Evolutionary conservation across 2,329 filamentous ascomycete genomes (phyloP).

Genomic region (Drechslerella coelobrocha): DNA sequence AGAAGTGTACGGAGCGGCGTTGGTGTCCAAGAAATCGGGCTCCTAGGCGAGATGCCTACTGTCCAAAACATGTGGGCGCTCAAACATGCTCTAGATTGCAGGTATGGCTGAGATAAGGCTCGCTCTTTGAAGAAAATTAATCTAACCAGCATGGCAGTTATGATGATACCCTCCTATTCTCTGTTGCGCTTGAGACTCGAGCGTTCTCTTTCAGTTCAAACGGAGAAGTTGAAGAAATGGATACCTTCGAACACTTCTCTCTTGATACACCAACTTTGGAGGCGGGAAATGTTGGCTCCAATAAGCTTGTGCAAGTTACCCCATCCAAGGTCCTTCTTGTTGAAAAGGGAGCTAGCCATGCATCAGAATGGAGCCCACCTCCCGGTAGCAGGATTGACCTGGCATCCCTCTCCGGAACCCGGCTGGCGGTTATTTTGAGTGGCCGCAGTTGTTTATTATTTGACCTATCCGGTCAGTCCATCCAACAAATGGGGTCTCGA

Average conservation of each 20-base stretch:
- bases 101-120: conserved; percentile 23
- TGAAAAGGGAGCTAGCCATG: conserved; percentile 65
- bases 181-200: conserved; percentile 82
- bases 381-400: conserved; percentile 57
- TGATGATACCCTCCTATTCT: conserved; percentile 76
- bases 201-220: conserved; percentile 76
- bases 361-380: conserved; percentile 67
- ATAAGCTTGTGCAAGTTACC: conserved; percentile 78
- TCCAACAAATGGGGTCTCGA: conserved; percentile 68
- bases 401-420: conserved; percentile 20
- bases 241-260: conserved; percentile 73
- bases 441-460: conserved; percentile 32
- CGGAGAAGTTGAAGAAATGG: conserved; percentile 85
- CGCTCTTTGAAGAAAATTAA: background rate
- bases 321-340: conserved; percentile 68
- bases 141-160: conserved; percentile 57
- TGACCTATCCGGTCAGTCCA: conserved; percentile 55
- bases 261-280: conserved; percentile 76
- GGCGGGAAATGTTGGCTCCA: conserved; percentile 69
- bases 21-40: conserved; percentile 83
- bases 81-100: conserved; percentile 61
- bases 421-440: conserved; percentile 18
- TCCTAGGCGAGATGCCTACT: conserved; percentile 78
- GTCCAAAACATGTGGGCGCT: conserved; percentile 77
- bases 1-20: conserved; percentile 92